Evolutionary conservation across 768 basidiomycete genomes (phyloP), one percentile per base, ranked within the genome.

Genomic region (Lactarius pseudohatsudake): DNA sequence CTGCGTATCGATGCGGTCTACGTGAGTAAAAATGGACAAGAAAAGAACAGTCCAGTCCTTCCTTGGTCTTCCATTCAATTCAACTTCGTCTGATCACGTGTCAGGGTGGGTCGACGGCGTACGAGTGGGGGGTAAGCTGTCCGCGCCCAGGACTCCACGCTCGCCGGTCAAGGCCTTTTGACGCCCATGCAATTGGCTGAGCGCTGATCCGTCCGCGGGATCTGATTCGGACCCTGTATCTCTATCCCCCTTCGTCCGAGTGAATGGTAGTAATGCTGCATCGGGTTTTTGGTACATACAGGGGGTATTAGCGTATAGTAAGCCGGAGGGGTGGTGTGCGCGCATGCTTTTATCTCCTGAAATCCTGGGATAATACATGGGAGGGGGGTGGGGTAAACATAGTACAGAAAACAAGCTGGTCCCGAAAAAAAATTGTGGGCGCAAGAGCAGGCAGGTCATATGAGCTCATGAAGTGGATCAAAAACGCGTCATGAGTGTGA

Each of bases 311-410:
- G 26, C 34, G 16, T 55, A 45, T 43, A n/a, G 53, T 60, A 36
- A 34, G 5, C 8, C 54, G 22, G 16, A 41, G 55, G 28, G 40
- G 34, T 16, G 28, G 34, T 22, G 3, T 36, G 53, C 64, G 20
- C 22, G 53, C 64, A 43, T 59, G 53, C 50, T 45, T 65, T 60
- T 65, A 10, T 50, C 45, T 43, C 56, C 30, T 30, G 36, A 26
- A 26, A 26, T 36, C 38, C 9, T 56, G 16, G 28, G 36, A 54
- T 59, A 32, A 43, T 64, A 64, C 64, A 57, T 26, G 30, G 38
- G 36, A 34, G 54, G 0, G 38, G 28, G 3, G 34, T 34, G 36
- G 28, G 54, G 54, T 18, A 13, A 56, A 8, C 16, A 59, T 57
- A 50, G 34, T 57, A 64, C 64, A 59, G 28, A 41, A 20, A 43